Evolutionary conservation across 371 early-diverging fungal species (phyloP).

Genomic region (Apophysomyces elegans): DNA sequence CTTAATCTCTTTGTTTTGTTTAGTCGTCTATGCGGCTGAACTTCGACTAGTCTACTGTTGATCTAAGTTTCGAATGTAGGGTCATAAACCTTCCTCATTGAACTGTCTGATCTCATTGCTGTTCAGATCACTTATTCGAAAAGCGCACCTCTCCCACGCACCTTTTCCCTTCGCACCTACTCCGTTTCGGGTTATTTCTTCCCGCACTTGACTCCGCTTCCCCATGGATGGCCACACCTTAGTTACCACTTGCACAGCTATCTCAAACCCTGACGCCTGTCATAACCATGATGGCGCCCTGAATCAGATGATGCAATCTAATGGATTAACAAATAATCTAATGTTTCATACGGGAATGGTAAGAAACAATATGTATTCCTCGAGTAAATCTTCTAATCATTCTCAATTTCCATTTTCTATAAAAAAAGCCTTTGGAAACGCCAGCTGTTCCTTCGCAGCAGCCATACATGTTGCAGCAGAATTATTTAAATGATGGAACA

Average conservation of each 20-base stretch:
- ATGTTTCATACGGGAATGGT: constrained; percentile 5
- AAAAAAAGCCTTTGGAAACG: background rate
- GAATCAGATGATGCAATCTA: constrained; percentile 4
- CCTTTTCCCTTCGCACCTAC: background rate
- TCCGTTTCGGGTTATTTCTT: constrained; percentile 5
- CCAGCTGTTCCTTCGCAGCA: constrained; percentile 10
- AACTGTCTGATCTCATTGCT: background rate
- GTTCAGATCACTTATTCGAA: constrained; percentile 5
- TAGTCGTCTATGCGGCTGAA: constrained; percentile 10
- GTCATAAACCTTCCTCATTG: background rate
- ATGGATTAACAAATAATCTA: background rate
- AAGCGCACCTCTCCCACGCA: background rate
- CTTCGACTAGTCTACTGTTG: background rate
- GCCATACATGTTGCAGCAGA: constrained; percentile 7
- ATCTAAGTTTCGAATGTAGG: constrained; percentile 8
- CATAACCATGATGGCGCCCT: constrained; percentile 6
- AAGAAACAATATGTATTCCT: background rate
- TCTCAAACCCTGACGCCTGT: background rate
- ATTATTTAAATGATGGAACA: constrained; percentile 10
- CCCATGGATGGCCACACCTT: constrained; percentile 6
- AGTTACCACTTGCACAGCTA: background rate
- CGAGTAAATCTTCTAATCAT: background rate
- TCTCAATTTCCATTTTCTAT: background rate
- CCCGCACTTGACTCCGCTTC: constrained; percentile 9
- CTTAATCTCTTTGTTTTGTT: background rate